Base-by-base conservation (phyloP, 2,329 filamentous ascomycete species). In the Aspergillus aculeatinus region DNA sequence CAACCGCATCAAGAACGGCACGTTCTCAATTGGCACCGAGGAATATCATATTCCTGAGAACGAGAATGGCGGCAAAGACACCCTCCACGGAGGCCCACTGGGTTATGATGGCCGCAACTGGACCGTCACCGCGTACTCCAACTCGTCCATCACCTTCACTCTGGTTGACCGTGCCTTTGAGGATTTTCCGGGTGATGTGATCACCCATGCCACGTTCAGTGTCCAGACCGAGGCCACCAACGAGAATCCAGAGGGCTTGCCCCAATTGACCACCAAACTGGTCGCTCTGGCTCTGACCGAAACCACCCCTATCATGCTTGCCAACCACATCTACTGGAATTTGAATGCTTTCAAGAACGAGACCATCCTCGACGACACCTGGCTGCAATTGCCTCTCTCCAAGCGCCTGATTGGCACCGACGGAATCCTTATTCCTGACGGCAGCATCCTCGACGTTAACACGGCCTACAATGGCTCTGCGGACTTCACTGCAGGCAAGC, bases 401-500 rank as follows among this genome's bases (percentile, higher is more conserved):
- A 67, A 70, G 27, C 79, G 81, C 51, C 77, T 76, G 62, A 75
- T 84, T 59, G 75, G 69, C 16, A 74, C 77, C 11, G 81, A 83
- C 74, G 83, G 82, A 62, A 90, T 91, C 60, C 80, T 91, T 16
- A 88, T 93, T 58, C 90, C 90, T 0, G 92, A 88, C 0, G 90
- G 90, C 48, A 85, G 89, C 58, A 89, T 97, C 64, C 85, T 86
- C 44, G 87, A 86, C 0, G 87, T 91, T 64, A 90, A 92, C 68
- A 44, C 39, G 5, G 89, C 92, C 75, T 74, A 69, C 48, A 60
- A 72, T n/a, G 73, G 74, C 35, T 70, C 72, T 11, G 65, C 80
- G 44, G 76, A 82, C 79, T 96, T 92, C 88, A 90, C 87, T 53
- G 76, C 83, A 27, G 89, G 91, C 10, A 96, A 96, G 81, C 84